Base-by-base conservation (phyloP, 768 basidiomycete species). In the Xanthoconium stramineum region DNA sequence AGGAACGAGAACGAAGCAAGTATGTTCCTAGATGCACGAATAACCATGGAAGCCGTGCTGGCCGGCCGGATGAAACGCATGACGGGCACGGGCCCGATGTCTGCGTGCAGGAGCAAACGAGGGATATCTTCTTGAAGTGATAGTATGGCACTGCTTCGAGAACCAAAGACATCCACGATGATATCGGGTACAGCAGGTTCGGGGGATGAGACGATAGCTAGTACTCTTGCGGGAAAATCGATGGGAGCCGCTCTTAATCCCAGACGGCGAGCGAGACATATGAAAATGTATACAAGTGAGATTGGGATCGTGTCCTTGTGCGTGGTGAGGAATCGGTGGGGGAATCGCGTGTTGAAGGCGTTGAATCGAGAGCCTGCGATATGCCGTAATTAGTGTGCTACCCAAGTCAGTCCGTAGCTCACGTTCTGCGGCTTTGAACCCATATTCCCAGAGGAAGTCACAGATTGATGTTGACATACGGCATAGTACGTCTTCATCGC, bases 251-350 rank as follows among this genome's bases (percentile, higher is more conserved):
- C 83, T 9, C 65, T 58, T 17, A 87, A 71, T 28, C 78, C 81
- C 1, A 86, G 65, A 35, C 81, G 76, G 15, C 76, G 74, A 17
- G 78, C 77, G 43, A 88, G 69, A 17, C 78, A 76, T 13, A 81
- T 76, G 56, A 85, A 88, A 24, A 84, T 64, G 67, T 81, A 83
- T 38, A 80, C 79, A 42, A 87, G 72, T 12, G 83, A 83, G 47
- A 88, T 79, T 0, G 85, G 85, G 43, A 87, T 76, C 0, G 83
- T 79, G 24, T 68, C 67, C 53, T 75, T 82, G 61, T 79, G 70
- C 1, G 75, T 74, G 2, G 72, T 74, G 20, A 88, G 74, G 62
- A 85, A 83, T 52, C 71, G 65, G 59, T 86, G 84, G 17, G 86
- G 84, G 58, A 85, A 85, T 46, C 80, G 78, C 57, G 83, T 80